Evolutionary conservation across 2,329 filamentous ascomycete species (phyloP), one percentile per base, ranked within the genome.

Genomic region (Epichloe coenophiala): DNA sequence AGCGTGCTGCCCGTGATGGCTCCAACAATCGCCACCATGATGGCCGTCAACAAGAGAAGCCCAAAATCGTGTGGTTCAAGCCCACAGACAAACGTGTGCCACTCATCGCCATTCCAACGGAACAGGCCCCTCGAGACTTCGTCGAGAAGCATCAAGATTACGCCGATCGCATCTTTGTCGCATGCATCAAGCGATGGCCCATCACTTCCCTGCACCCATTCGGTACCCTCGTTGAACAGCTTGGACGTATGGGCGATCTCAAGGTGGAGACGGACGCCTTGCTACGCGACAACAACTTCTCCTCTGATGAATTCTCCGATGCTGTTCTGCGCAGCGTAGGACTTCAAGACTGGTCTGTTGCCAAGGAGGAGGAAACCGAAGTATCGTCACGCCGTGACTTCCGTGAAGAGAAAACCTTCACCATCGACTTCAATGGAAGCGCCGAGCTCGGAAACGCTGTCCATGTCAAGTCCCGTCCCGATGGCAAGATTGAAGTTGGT

Each of bases 41-140:
- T 54, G 83, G 85, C 57, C 87, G 90, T 49, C 67, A 69, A 49
- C 89, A 94, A 65, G 93, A 98, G 57, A 96, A 96, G 71, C 93
- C 93, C 56, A 98, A 98, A 81, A 98, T 98, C 70, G 93, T 98
- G 41, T 98, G 93, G 93, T 98, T 98, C 75, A 98, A 98, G 76
- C 93, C 93, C 52, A 98, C 93, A 1, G 93, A 98, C 71, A 97
- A 98, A 79, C 88, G 93, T 63, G 93, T 98, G 45, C 93, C 93
- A 47, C 76, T 98, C 57, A 98, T 98, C 67, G 93, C 93, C 49
- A 98, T 98, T 57, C 93, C 93, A 1, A 98, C 93, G 3, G 93
- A 98, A 68, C 93, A 98, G 70, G 93, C 93, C 8, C 93, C 93
- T 19, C 85, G 89, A 37, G 93, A 97, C 70, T 98, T 98, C 61